phyloP scores from a whole-genome alignment of 108 stramenopile genomes.

The Nitzschia inconspicua region DNA sequence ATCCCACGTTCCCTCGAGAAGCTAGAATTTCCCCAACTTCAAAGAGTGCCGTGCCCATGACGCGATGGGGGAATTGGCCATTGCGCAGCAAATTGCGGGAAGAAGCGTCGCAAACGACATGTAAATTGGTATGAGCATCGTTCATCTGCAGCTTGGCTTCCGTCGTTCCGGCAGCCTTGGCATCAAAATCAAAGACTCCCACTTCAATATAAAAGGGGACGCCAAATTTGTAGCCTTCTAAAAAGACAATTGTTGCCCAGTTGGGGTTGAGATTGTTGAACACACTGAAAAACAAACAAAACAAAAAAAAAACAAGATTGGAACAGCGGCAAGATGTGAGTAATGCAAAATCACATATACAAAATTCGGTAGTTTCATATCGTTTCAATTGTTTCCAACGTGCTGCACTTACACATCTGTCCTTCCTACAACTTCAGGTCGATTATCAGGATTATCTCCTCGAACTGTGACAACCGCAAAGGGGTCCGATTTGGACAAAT shows the following conservation, averaged over 20 bases:
- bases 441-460: slow-evolving; percentile 40
- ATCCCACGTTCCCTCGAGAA: slow-evolving; percentile 55
- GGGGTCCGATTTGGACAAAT: slow-evolving; percentile 55
- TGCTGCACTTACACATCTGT: slow-evolving; percentile 52
- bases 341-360: neutral
- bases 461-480: slow-evolving; percentile 74
- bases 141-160: slow-evolving; percentile 38
- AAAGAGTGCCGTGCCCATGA: slow-evolving; percentile 76
- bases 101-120: slow-evolving; percentile 32
- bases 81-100: slow-evolving; percentile 21
- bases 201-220: slow-evolving; percentile 56
- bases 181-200: slow-evolving; percentile 60
- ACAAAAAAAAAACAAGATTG: neutral
- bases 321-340: neutral
- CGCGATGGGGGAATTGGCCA: slow-evolving; percentile 43
- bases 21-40: slow-evolving; percentile 77
- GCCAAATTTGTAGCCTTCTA: slow-evolving; percentile 59
- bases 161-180: slow-evolving; percentile 32
- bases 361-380: neutral
- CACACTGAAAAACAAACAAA: slow-evolving; percentile 20
- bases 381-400: neutral
- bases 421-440: slow-evolving; percentile 46
- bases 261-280: slow-evolving; percentile 49
- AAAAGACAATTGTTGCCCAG: slow-evolving; percentile 43
- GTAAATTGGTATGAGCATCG: slow-evolving; percentile 29